These are phyloP conservation scores for Aspergillus hiratsukae DNA, from an alignment of 2,329 filamentous ascomycete species.

Conservation along the genomic window DNA sequence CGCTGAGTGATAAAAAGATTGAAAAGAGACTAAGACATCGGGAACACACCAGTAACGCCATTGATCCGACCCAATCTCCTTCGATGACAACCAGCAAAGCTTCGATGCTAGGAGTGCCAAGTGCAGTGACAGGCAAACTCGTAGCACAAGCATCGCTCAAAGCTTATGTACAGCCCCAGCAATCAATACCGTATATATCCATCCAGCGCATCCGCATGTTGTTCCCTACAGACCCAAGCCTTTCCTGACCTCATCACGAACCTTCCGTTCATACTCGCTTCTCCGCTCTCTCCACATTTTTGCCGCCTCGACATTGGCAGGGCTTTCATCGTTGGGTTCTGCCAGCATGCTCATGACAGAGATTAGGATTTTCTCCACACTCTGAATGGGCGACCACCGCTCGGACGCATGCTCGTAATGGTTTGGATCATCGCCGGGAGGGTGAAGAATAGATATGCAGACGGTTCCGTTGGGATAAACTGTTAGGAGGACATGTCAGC, in stretches of 20 bases:
- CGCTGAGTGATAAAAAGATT: not conserved
- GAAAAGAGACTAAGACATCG: constrained; percentile 2
- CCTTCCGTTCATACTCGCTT: constrained; percentile 77
- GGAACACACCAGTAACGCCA: constrained; percentile 19
- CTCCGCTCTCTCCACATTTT: constrained; percentile 91
- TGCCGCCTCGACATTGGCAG: constrained; percentile 91
- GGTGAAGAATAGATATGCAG: constrained; percentile 97
- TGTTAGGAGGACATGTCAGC: constrained; percentile 35
- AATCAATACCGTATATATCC: not conserved
- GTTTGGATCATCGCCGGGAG: constrained; percentile 94
- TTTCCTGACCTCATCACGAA: constrained; percentile 74
- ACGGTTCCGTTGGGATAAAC: constrained; percentile 90
- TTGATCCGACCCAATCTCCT: not conserved
- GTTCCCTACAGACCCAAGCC: constrained; percentile 65
- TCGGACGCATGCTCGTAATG: constrained; percentile 96
- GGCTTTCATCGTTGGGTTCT: constrained; percentile 94
- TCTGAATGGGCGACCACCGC: constrained; percentile 94
- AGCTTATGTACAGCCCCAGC: not conserved
- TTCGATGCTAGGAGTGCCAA: not conserved
- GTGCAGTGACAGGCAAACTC: not conserved
- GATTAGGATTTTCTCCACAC: constrained; percentile 94
- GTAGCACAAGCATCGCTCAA: constrained; percentile 1
- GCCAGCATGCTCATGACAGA: constrained; percentile 98
- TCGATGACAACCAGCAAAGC: not conserved
- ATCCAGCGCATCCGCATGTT: not conserved